A percentile compares a stretch with the other conserved stretches of the same genome.
Conservation (phyloP, 1,284 basidiomycete species). For the Marasmius sp. region DNA sequence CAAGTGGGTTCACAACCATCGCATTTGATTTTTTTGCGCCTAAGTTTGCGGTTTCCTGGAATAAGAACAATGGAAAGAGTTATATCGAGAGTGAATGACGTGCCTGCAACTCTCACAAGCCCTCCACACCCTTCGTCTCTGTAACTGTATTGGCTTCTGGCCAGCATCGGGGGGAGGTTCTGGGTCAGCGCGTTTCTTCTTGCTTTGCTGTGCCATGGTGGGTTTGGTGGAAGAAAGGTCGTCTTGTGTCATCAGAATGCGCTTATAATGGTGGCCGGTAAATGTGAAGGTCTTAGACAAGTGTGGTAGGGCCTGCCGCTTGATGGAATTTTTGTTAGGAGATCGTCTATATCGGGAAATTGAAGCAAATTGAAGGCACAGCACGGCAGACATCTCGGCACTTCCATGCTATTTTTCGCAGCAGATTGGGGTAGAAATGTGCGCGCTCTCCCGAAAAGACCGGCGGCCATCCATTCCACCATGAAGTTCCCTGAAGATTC, state of each 20-base stretch:
- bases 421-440: no score
- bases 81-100: constrained; percentile 27
- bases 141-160: constrained; percentile 70
- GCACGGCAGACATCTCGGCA: no score
- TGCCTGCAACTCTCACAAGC: constrained; percentile 85
- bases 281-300: constrained; percentile 22
- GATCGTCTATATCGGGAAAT: no score
- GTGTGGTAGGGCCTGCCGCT: background rate
- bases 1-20: constrained; percentile 84
- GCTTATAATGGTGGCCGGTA: constrained; percentile 20
- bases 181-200: constrained; percentile 74
- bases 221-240: constrained; percentile 50
- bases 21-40: constrained; percentile 88
- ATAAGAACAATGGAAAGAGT: constrained; percentile 14
- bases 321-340: background rate
- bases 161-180: constrained; percentile 53
- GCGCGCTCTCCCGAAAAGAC: no score
- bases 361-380: no score
- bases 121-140: constrained; percentile 75
- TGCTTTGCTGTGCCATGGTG: constrained; percentile 53
- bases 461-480: no score
- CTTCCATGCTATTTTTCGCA: no score
- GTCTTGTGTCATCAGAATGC: constrained; percentile 44
- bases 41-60: constrained; percentile 30
- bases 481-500: no score